Conservation (phyloP, 345 rosid genomes). For the Microcos paniculata region DNA sequence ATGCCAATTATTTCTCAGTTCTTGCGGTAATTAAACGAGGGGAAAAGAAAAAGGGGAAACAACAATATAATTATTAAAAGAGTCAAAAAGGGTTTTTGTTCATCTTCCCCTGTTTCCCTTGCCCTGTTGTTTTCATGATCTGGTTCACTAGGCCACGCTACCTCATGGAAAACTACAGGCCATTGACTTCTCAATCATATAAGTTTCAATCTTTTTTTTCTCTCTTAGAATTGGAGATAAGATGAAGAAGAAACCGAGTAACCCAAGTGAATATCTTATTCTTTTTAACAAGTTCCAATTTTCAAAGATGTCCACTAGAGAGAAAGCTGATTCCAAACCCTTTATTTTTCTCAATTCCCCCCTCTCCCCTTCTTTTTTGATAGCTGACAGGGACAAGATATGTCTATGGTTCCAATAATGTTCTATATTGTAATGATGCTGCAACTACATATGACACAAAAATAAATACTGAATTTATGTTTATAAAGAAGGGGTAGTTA, state of each 20-base stretch:
- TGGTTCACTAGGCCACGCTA: neutral
- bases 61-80: neutral
- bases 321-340: neutral
- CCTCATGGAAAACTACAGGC: neutral
- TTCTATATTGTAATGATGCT: neutral
- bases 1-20: neutral
- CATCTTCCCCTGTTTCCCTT: neutral
- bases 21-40: neutral
- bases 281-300: neutral
- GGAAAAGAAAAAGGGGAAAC: neutral
- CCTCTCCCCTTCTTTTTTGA: neutral
- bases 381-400: neutral
- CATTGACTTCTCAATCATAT: slow-evolving; percentile 1
- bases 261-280: neutral
- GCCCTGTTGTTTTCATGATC: neutral
- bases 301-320: neutral
- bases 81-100: neutral
- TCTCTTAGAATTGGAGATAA: neutral
- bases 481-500: neutral
- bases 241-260: neutral
- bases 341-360: neutral
- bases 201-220: neutral
- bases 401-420: neutral
- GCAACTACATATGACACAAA: neutral
- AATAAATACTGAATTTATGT: neutral